Evolutionary conservation across 208 protist genomes (phyloP).

Genomic region (Leishmania gerbilli): DNA sequence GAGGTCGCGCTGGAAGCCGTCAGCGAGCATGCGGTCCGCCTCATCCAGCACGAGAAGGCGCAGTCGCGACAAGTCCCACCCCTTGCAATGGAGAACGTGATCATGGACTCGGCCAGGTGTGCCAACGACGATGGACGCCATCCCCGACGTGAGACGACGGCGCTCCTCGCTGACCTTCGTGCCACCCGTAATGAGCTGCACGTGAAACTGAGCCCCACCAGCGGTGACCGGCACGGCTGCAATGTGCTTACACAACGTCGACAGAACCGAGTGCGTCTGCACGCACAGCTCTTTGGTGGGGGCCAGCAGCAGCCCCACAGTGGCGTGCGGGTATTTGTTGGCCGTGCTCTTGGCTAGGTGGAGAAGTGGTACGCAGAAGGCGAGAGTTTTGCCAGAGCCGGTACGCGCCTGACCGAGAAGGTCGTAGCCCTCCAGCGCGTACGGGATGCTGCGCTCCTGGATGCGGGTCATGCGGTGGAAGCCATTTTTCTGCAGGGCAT

Average conservation of each 20-base stretch:
- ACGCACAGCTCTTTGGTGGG: conserved; percentile 94
- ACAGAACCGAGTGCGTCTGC: conserved; percentile 90
- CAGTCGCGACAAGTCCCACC: conserved; percentile 91
- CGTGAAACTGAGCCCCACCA: conserved; percentile 41
- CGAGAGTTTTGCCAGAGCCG: conserved; percentile 95
- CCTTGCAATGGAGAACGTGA: conserved; percentile 78
- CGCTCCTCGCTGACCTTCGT: conserved; percentile 88
- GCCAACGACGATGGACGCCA: conserved; percentile 76
- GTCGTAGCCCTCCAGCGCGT: conserved; percentile 89
- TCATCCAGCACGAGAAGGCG: conserved; percentile 98
- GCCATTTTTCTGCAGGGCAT: conserved; percentile 62
- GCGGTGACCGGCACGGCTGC: conserved; percentile 7
- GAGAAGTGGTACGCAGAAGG: conserved; percentile 95
- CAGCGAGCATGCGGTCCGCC: conserved; percentile 99
- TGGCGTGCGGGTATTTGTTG: conserved; percentile 46
- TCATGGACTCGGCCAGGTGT: conserved; percentile 90
- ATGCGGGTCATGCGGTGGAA: conserved; percentile 93
- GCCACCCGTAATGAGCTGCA: conserved; percentile 91
- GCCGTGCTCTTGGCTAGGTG: conserved; percentile 72
- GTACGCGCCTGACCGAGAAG: conserved; percentile 93
- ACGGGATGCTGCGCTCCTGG: conserved; percentile 94
- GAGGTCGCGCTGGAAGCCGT: conserved; percentile 99
- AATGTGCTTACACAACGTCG: conserved; percentile 82
- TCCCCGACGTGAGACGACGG: conserved; percentile 48
- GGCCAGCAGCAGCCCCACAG: conserved; percentile 80